Conservation (phyloP, 1,139 yeast species). For the Yamadazyma buinensis region DNA sequence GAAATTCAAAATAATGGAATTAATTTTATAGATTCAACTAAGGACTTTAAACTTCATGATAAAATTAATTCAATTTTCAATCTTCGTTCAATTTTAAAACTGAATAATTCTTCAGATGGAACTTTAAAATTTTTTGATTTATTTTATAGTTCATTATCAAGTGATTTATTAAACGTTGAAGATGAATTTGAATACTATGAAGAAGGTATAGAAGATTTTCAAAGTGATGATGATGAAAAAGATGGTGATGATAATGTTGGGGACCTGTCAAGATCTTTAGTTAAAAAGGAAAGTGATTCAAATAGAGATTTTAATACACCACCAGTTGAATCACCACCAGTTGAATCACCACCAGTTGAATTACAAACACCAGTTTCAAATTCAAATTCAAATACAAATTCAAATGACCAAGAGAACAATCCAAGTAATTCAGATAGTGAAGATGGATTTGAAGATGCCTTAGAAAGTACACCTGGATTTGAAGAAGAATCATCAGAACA, state of each 20-base stretch:
- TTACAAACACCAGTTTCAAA: not conserved
- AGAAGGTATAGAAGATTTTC: constrained; percentile 1
- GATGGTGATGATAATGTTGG: not conserved
- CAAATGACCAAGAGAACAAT: not conserved
- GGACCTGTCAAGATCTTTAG: not conserved
- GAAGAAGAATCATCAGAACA: too few species aligned
- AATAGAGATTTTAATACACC: not conserved
- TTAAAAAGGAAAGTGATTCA: not conserved
- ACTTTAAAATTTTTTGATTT: constrained; percentile 9
- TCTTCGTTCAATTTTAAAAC: constrained; percentile 1
- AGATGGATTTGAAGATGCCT: constrained; percentile 1
- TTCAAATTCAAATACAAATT: not conserved
- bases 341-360: not conserved
- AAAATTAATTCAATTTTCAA: constrained; percentile 4
- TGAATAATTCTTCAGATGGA: not conserved
- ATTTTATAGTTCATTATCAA: constrained; percentile 7
- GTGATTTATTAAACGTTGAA: constrained; percentile 5
- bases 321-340: not conserved
- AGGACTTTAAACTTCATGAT: not conserved
- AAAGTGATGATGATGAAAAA: not conserved
- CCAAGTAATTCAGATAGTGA: too few species aligned
- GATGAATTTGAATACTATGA: constrained; percentile 4
- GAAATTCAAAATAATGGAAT: too few species aligned
- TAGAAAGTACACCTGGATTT: not conserved
- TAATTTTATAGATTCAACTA: not conserved